Base-by-base conservation (phyloP, 2,329 filamentous ascomycete genomes). In the Cercospora berteroae region DNA sequence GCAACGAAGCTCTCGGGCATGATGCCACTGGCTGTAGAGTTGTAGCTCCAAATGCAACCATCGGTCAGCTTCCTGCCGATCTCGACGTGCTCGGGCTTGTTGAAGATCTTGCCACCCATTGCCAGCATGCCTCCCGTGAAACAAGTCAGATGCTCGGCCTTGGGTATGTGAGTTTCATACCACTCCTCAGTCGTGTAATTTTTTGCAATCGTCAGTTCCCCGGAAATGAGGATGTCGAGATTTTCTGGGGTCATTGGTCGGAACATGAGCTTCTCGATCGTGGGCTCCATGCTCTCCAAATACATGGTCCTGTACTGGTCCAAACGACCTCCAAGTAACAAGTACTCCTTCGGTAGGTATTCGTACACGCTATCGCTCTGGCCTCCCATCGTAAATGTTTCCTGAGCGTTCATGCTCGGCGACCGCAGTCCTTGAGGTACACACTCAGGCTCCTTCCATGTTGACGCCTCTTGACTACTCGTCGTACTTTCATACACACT, bases 281-380 rank as follows among this genome's bases (percentile, higher is more conserved):
- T 87, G 0, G 88, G 88, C 5, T 89, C 86, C 31, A 89, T 86
- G 4, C 88, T 86, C 65, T 86, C 86, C 66, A 89, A 83, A 76
- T 96, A 93, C 79, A 96, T 86, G 20, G 84, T 85, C 68, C 85
- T 83, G 78, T 96, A 96, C 76, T 93, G 91, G 31, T 84, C 80
- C 69, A 89, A 87, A 1, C 88, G 83, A 0, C 93, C 93, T 66
- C 92, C 91, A 2, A 96, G 85, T 5, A 96, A 85, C 12, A 95
- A 80, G 75, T 90, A 90, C 81, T 94, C 74, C 70, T 88, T 87
- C 0, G 85, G 84, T 13, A 88, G 76, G 69, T 87, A 87, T 71
- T 87, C 86, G 72, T 87, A 88, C 0, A 85, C 77, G 7, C 84
- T 86, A 74, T 88, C 85, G 2, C 83, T 81, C 81, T 85, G 83